phyloP scores from a whole-genome alignment of 768 basidiomycete species.

The Hebeloma cylindrosporum region DNA sequence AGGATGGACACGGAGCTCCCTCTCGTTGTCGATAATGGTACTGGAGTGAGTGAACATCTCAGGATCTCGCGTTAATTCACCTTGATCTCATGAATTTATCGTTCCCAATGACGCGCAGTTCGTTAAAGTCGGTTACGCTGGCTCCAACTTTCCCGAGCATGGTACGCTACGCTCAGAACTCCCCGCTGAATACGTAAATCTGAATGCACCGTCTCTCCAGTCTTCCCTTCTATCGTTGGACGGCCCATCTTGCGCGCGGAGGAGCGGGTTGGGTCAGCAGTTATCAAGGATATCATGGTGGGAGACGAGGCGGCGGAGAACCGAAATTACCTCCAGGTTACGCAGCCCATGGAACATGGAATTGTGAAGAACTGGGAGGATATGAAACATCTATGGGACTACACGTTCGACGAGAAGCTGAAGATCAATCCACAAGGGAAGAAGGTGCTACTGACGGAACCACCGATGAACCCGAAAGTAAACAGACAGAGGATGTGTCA shows the following conservation, averaged over 20 bases:
- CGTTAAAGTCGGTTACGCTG: slow-evolving; percentile 88
- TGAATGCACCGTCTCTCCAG: slow-evolving; percentile 36
- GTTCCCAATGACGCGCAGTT: slow-evolving; percentile 49
- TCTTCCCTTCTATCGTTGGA: slow-evolving; percentile 96
- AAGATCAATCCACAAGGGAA: slow-evolving; percentile 80
- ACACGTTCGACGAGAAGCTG: slow-evolving; percentile 96
- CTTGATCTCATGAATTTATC: slow-evolving; percentile 8
- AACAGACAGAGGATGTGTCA: slow-evolving; percentile 94
- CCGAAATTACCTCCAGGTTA: slow-evolving; percentile 93
- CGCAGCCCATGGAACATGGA: slow-evolving; percentile 99
- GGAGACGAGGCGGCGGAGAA: slow-evolving; percentile 95
- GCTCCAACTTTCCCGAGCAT: slow-evolving; percentile 94
- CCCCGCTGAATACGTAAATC: background rate
- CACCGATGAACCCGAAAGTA: slow-evolving; percentile 96
- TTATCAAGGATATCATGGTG: slow-evolving; percentile 97
- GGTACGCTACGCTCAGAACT: slow-evolving; percentile 46
- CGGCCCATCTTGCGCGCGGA: slow-evolving; percentile 97
- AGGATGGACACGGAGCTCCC: slow-evolving; percentile 51
- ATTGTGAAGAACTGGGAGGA: slow-evolving; percentile 99
- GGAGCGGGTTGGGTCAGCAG: slow-evolving; percentile 82
- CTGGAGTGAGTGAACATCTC: slow-evolving; percentile 61
- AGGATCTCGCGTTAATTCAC: background rate
- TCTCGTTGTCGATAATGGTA: slow-evolving; percentile 86
- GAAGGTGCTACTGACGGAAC: slow-evolving; percentile 94
- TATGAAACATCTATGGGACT: slow-evolving; percentile 98